These are phyloP conservation scores for Populus simonii DNA, from an alignment of 345 rosid species.

Conservation along the genomic window DNA sequence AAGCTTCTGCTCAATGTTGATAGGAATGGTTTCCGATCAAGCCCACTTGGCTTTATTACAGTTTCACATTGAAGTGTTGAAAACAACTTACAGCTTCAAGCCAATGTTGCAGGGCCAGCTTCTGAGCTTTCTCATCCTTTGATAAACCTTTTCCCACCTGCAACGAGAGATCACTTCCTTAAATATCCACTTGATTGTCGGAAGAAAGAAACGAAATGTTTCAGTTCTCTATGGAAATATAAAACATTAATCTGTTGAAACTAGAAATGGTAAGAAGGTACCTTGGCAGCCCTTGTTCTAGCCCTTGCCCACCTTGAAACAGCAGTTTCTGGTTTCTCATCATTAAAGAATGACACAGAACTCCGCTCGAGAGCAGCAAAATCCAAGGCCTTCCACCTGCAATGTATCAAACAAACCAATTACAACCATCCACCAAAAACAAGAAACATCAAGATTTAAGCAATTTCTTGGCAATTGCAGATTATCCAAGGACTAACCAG, in stretches of 20 bases:
- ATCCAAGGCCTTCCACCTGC: slow-evolving; percentile 92
- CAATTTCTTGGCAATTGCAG: neutral
- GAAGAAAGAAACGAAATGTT: neutral
- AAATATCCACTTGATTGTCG: neutral
- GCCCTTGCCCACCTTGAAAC: slow-evolving; percentile 91
- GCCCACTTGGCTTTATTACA: too few species aligned
- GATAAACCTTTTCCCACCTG: slow-evolving; percentile 90
- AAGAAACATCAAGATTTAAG: neutral
- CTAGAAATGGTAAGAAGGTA: slow-evolving; percentile 6
- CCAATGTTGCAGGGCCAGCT: slow-evolving; percentile 88
- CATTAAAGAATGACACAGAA: slow-evolving; percentile 57
- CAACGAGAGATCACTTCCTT: neutral
- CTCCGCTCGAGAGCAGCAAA: slow-evolving; percentile 65
- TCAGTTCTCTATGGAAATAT: neutral
- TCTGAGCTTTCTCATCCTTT: slow-evolving; percentile 84
- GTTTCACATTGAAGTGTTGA: neutral
- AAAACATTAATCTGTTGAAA: neutral
- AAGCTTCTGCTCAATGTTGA: neutral
- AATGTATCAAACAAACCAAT: neutral
- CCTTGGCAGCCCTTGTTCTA: slow-evolving; percentile 90
- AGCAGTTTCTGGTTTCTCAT: slow-evolving; percentile 73
- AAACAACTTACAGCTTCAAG: slow-evolving; percentile 82
- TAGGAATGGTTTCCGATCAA: too few species aligned
- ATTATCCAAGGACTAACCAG: slow-evolving; percentile 39
- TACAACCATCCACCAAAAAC: neutral